Evolutionary conservation across 768 basidiomycete genomes (phyloP), one percentile per base, ranked within the genome.

Genomic region (Mycena indigotica): DNA sequence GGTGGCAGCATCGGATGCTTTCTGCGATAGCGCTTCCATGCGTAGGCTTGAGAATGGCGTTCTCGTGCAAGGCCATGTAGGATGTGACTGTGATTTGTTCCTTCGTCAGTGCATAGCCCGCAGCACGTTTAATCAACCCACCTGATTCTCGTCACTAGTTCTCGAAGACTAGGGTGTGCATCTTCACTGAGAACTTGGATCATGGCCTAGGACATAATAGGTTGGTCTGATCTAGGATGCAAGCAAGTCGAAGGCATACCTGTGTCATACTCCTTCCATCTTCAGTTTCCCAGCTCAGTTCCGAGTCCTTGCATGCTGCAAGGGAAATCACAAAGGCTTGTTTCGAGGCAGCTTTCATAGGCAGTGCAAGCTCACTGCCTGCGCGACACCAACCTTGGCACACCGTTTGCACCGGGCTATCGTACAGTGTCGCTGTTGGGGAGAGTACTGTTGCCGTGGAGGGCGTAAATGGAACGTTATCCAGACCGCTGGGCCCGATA

Each of bases 221-320:
- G 21, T 2, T 19, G 25, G 17, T 1, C 28, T 6, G 28, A 21
- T 21, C 13, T 29, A 2, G 1, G 21, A 5, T 6, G n/a, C 6
- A 15, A 32, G 21, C 19, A 40, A 3, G 24, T 5, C 13, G 17
- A 25, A 17, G 50, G n/a, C 48, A 1, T 21, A 63, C 62, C 55
- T 55, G 48, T 13, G 62, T 63, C 62, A 63, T 63, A 12, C 62
- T 50, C 12, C 53, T 29, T 6, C 62, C 57, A 5, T 63, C 55
- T 23, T 28, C 55, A 6, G 53, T 54, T 55, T 63, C 62, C 62
- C 62, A 63, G 28, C 55, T 57, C 48, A 63, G 25, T 25, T 63
- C 62, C 12, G 62, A 59, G 35, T 63, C 62, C 16, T 63, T 63
- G 55, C 62, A 63, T 8, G 62, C 46, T n/a, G 26, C 55, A 15